A percentile compares a stretch with the other conserved stretches of the same genome.
Conservation (phyloP, 192 early-diverging fungal species). For the Linnemannia elongata region DNA sequence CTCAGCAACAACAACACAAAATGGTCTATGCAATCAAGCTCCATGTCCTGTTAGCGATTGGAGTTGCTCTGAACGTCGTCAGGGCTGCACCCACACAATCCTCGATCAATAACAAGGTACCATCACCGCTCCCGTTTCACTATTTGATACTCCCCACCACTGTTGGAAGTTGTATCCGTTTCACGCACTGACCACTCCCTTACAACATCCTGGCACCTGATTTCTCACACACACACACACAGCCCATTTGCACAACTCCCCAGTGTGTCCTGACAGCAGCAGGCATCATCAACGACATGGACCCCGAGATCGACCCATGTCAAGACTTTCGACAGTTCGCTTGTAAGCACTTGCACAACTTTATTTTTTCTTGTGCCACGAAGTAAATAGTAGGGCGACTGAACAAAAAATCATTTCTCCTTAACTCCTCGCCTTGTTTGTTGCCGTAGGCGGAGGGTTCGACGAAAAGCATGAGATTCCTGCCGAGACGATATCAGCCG, state of each 20-base stretch:
- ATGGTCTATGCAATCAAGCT: background rate
- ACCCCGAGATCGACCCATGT: constrained; percentile 70
- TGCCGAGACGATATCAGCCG: background rate
- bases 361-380: background rate
- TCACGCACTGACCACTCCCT: background rate
- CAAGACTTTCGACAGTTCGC: constrained; percentile 74
- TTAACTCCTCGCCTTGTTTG: background rate
- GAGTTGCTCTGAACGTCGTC: background rate
- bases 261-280: constrained; percentile 64
- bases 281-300: constrained; percentile 64
- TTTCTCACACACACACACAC: background rate
- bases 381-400: background rate
- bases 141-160: background rate
- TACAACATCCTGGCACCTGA: background rate
- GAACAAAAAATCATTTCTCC: background rate
- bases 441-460: constrained; percentile 19
- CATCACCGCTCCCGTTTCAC: background rate
- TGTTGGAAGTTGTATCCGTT: background rate
- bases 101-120: background rate
- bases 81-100: background rate
- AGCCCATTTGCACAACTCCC: constrained; percentile 60
- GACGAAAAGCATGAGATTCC: constrained; percentile 7
- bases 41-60: background rate
- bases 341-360: constrained; percentile 56
- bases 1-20: background rate